Base-by-base conservation (phyloP, 148 eudicot genomes). In the Chenopodium berlandieri region DNA sequence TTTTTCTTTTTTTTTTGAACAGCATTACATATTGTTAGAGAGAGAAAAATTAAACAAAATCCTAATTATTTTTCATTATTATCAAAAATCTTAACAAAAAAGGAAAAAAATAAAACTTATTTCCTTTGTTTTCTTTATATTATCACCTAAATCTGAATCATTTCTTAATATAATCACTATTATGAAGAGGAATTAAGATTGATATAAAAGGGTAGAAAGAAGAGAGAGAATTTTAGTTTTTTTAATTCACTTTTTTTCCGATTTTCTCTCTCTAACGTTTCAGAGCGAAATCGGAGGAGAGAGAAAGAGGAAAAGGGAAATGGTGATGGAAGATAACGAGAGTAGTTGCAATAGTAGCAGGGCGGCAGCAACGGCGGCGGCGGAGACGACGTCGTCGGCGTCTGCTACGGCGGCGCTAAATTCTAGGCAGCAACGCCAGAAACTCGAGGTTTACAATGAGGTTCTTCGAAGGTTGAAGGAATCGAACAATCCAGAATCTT, bases 261-360 rank as follows among this genome's bases (percentile, higher is more conserved):
- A 31, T 58, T 70, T 80, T 31, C 4, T 69, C 13, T 23, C 34
- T 78, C 85, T 85, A 82, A 16, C 22, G 0, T 46, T 48, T 71
- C 9, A 25, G 77, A 2, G 76, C 10, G 80, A 70, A 76, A 31
- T 40, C 20, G 50, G 31, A 31, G 30, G 22, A 56, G 62, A 56
- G 62, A 54, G 23, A 60, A 32, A 27, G 67, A 77, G 63, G 31
- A 40, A 34, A 9, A 56, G 17, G 40, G 78, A 80, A 86, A 93
- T 93, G 98, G 95, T 87, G 88, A 90, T 87, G 91, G 94, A 91
- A 67, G 94, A 92, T 81, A 89, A 91, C 86, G 97, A 95, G 91
- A 92, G 97, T 75, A 84, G 81, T 63, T 89, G 97, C 30, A 90
- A 90, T 34, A 92, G 93, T 81, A 85, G 90, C 74, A 90, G 78